Evolutionary conservation across 2,329 filamentous ascomycete species (phyloP).

Genomic region (Pleurostoma richardsiae): DNA sequence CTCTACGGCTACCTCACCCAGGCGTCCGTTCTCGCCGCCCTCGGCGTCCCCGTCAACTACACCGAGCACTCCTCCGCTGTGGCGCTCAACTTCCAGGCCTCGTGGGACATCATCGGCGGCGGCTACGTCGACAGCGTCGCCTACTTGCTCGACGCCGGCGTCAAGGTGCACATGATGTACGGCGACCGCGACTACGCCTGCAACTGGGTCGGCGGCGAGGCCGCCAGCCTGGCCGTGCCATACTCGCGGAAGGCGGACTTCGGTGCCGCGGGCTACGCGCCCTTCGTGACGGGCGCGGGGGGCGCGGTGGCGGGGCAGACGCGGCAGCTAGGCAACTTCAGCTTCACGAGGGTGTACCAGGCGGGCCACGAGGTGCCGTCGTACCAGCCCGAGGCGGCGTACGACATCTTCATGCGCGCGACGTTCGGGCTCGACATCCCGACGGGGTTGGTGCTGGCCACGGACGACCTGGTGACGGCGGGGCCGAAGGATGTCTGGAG

Average conservation of each 20-base stretch:
- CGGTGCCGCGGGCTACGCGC: slow-evolving; percentile 56
- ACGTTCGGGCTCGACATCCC: slow-evolving; percentile 40
- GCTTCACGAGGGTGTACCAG: slow-evolving; percentile 51
- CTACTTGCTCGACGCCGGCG: slow-evolving; percentile 47
- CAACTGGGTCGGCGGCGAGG: slow-evolving; percentile 44
- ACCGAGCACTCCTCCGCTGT: slow-evolving; percentile 36
- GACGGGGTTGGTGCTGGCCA: slow-evolving; percentile 29
- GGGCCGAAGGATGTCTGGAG: slow-evolving; percentile 6
- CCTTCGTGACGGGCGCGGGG: slow-evolving; percentile 52
- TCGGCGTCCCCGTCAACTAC: slow-evolving; percentile 57
- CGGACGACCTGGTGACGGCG: slow-evolving; percentile 3
- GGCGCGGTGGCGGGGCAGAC: slow-evolving; percentile 52
- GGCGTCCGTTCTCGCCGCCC: slow-evolving; percentile 44
- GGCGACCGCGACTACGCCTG: slow-evolving; percentile 52
- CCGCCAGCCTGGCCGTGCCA: slow-evolving; percentile 45
- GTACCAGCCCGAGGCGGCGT: slow-evolving; percentile 39
- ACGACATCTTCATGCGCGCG: slow-evolving; percentile 43
- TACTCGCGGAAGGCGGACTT: slow-evolving; percentile 57
- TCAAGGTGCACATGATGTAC: slow-evolving; percentile 50
- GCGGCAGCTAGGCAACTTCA: slow-evolving; percentile 60
- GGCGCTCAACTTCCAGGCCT: slow-evolving; percentile 29
- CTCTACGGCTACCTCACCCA: slow-evolving; percentile 46
- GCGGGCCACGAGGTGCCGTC: slow-evolving; percentile 48
- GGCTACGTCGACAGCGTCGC: slow-evolving; percentile 33
- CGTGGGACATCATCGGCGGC: slow-evolving; percentile 21